Evolutionary conservation across 441 rosid genomes (phyloP).

Genomic region (Capsella rubella): DNA sequence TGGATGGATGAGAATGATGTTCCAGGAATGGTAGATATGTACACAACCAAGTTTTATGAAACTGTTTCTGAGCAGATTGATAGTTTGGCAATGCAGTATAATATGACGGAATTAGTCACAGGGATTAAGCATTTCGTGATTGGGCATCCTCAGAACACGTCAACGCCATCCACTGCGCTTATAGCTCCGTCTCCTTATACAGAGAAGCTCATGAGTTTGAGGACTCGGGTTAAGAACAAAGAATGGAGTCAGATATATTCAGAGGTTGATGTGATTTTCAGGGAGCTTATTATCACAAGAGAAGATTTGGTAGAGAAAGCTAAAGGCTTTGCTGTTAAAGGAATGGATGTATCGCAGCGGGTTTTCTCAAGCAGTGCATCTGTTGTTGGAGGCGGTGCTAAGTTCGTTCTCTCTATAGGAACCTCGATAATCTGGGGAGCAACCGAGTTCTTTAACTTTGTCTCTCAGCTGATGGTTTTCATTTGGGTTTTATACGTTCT

Average conservation of each 20-base stretch:
- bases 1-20: slow-evolving; percentile 99
- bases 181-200: slow-evolving; percentile 74
- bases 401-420: slow-evolving; percentile 67
- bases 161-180: slow-evolving; percentile 62
- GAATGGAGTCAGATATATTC: slow-evolving; percentile 88
- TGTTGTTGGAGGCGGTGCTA: slow-evolving; percentile 76
- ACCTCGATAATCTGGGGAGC: slow-evolving; percentile 82
- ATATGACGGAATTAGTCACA: slow-evolving; percentile 84
- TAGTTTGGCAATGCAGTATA: slow-evolving; percentile 87
- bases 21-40: slow-evolving; percentile 84
- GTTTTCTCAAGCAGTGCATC: slow-evolving; percentile 78
- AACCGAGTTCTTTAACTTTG: slow-evolving; percentile 88
- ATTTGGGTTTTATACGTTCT: slow-evolving; percentile 85
- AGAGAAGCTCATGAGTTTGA: slow-evolving; percentile 74
- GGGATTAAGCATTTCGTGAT: slow-evolving; percentile 89
- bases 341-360: slow-evolving; percentile 77
- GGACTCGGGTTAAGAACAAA: slow-evolving; percentile 55
- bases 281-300: slow-evolving; percentile 77
- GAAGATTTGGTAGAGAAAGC: slow-evolving; percentile 89
- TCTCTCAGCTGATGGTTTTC: slow-evolving; percentile 85
- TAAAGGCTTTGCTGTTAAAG: slow-evolving; percentile 79
- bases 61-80: slow-evolving; percentile 88
- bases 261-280: slow-evolving; percentile 74
- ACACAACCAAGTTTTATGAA: slow-evolving; percentile 71
- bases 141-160: slow-evolving; percentile 51